phyloP scores from a whole-genome alignment of 768 basidiomycete genomes.

The Lenzites betulinus region DNA sequence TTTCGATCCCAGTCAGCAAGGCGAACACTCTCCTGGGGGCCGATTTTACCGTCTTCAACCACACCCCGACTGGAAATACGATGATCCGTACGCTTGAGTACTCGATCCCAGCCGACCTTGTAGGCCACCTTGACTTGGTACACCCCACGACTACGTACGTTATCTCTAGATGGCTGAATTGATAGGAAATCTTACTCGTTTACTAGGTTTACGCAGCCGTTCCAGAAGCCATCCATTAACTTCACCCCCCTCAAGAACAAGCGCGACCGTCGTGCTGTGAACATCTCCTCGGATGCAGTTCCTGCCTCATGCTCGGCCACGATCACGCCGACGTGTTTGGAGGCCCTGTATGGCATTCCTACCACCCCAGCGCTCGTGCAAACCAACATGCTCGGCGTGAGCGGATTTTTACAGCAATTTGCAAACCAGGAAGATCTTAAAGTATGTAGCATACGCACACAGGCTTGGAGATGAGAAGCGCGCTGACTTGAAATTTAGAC shows the following conservation, averaged over 20 bases:
- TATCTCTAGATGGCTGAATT: too few relatives aligned
- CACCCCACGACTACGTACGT: slow-evolving; percentile 34
- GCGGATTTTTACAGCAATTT: slow-evolving; percentile 35
- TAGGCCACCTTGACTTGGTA: slow-evolving; percentile 33
- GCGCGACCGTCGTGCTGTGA: slow-evolving; percentile 6
- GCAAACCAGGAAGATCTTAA: slow-evolving; percentile 33
- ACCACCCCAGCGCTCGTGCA: slow-evolving; percentile 30
- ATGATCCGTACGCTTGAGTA: slow-evolving; percentile 40
- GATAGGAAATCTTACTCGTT: not conserved
- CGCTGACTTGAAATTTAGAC: slow-evolving; percentile 8
- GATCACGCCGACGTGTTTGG: slow-evolving; percentile 35
- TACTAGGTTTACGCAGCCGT: slow-evolving; percentile 42
- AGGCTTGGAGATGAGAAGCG: too few relatives aligned
- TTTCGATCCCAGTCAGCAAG: slow-evolving; percentile 35
- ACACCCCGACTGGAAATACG: slow-evolving; percentile 31
- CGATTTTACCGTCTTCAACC: slow-evolving; percentile 38
- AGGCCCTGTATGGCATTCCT: slow-evolving; percentile 40
- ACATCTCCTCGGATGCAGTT: slow-evolving; percentile 27
- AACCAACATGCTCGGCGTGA: slow-evolving; percentile 33
- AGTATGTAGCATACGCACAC: slow-evolving; percentile 11
- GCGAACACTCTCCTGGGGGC: slow-evolving; percentile 40
- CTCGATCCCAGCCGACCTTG: slow-evolving; percentile 37
- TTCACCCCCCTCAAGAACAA: slow-evolving; percentile 28
- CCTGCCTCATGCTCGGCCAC: slow-evolving; percentile 27
- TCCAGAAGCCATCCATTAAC: slow-evolving; percentile 8